phyloP scores from a whole-genome alignment of 495 filamentous ascomycete species.

The Penicillium egyptiacum region DNA sequence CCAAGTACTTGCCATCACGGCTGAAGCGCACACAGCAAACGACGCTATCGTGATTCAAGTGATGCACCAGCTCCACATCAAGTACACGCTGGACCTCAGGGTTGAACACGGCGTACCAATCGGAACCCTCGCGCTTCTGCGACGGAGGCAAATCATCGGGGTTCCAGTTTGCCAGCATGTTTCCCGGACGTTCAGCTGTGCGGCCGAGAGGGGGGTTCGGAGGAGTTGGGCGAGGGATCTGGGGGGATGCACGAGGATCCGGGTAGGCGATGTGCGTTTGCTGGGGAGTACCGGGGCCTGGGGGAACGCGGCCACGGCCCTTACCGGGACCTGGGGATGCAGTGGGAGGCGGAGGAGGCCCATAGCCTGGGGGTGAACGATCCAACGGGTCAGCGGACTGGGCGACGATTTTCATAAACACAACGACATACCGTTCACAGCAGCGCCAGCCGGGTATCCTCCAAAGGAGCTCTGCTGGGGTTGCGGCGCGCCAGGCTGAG shows the following conservation, averaged over 20 bases:
- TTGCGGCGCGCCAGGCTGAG: conserved; percentile 64
- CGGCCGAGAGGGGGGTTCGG: conserved; percentile 54
- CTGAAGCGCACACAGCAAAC: conserved; percentile 92
- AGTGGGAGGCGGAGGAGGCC: conserved; percentile 73
- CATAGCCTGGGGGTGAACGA: conserved; percentile 50
- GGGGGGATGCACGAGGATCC: conserved; percentile 78
- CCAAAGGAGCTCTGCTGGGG: conserved; percentile 58
- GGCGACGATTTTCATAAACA: conserved; percentile 18
- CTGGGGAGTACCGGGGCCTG: conserved; percentile 85
- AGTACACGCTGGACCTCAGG: conserved; percentile 77
- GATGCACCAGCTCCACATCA: conserved; percentile 87
- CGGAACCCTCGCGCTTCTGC: conserved; percentile 76
- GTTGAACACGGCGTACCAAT: conserved; percentile 93
- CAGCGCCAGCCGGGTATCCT: conserved; percentile 62
- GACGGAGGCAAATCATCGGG: conserved; percentile 77
- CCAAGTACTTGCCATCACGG: conserved; percentile 82
- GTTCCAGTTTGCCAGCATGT: conserved; percentile 84
- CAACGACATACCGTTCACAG: conserved; percentile 63
- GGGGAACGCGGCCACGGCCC: conserved; percentile 54
- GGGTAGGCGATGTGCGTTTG: conserved; percentile 83
- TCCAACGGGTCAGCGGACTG: conserved; percentile 30
- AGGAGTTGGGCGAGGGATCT: conserved; percentile 80
- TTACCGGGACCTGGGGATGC: conserved; percentile 85
- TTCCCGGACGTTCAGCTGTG: conserved; percentile 56
- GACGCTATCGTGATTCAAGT: conserved; percentile 80